A percentile compares a stretch with the other conserved stretches of the same genome.
Evolutionary conservation across 495 filamentous ascomycete species (phyloP).

Genomic region (Aspergillus diversus): DNA sequence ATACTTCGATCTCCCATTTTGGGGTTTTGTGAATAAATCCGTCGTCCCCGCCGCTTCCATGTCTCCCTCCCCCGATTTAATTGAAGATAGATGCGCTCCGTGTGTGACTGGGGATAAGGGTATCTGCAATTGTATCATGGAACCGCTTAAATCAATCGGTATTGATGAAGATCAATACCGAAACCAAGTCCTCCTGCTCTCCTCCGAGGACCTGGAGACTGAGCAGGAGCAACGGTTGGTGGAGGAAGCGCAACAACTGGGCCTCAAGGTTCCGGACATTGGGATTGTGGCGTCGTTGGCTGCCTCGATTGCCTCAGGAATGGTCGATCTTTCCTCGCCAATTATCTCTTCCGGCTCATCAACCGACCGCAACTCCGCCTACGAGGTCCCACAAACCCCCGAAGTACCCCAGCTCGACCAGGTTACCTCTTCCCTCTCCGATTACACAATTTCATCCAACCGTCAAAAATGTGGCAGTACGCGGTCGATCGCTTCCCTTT

Average conservation of each 20-base stretch:
- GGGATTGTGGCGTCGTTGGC: constrained; percentile 44
- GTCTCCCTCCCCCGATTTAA: not conserved
- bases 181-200: constrained; percentile 39
- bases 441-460: constrained; percentile 43
- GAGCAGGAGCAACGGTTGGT: constrained; percentile 40
- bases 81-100: constrained; percentile 16
- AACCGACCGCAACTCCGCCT: constrained; percentile 41
- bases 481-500: constrained; percentile 46
- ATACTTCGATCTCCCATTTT: constrained; percentile 2
- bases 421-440: constrained; percentile 40
- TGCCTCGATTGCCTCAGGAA: constrained; percentile 43
- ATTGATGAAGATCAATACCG: constrained; percentile 46
- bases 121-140: constrained; percentile 28
- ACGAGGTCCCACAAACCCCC: constrained; percentile 35
- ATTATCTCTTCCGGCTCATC: constrained; percentile 44
- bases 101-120: constrained; percentile 13
- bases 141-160: constrained; percentile 10
- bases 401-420: constrained; percentile 37
- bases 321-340: constrained; percentile 43
- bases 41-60: not conserved
- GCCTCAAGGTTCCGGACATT: constrained; percentile 42
- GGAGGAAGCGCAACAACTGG: constrained; percentile 45
- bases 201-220: constrained; percentile 41
- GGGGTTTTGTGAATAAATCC: constrained; percentile 4
- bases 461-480: constrained; percentile 39